These are phyloP conservation scores for Mallotus japonicus DNA, from an alignment of 441 rosid genomes.

Conservation along the genomic window DNA sequence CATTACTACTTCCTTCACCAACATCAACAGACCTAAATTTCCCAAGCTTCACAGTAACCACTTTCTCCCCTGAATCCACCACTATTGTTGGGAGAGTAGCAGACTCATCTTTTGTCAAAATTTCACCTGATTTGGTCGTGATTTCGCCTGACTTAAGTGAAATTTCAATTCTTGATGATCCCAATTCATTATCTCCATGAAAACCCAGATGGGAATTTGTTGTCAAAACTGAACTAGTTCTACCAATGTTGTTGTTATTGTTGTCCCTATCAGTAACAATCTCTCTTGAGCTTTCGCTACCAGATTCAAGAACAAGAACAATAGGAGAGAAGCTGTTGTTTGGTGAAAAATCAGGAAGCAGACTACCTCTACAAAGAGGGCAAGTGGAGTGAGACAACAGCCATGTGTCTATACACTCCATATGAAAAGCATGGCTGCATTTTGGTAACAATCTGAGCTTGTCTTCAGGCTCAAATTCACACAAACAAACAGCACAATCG, in stretches of 20 bases:
- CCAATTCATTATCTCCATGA: conserved; percentile 41
- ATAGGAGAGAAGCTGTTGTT: conserved; percentile 50
- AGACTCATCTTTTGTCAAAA: conserved; percentile 33
- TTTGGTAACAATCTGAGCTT: conserved; percentile 88
- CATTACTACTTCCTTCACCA: conserved; percentile 46
- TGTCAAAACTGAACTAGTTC: conserved; percentile 35
- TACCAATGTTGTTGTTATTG: conserved; percentile 19
- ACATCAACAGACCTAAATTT: conserved; percentile 66
- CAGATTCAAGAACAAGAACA: conserved; percentile 86
- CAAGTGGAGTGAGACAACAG: conserved; percentile 97
- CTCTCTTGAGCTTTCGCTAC: conserved; percentile 80
- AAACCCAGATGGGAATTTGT: conserved; percentile 43
- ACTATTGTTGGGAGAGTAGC: not conserved
- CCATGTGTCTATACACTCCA: conserved; percentile 97
- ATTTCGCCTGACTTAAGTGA: conserved; percentile 36
- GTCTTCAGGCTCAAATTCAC: conserved; percentile 84
- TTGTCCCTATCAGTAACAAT: conserved; percentile 43
- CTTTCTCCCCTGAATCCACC: conserved; percentile 49
- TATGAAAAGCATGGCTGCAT: conserved; percentile 96
- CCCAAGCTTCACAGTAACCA: conserved; percentile 77
- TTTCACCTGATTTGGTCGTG: conserved; percentile 28
- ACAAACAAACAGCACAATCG: conserved; percentile 94
- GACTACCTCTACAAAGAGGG: conserved; percentile 74
- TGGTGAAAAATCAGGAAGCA: conserved; percentile 66
- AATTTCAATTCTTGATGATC: conserved; percentile 39